These are phyloP conservation scores for Aspergillus brasiliensis DNA, from an alignment of 2,329 filamentous ascomycete species.

Conservation along the genomic window DNA sequence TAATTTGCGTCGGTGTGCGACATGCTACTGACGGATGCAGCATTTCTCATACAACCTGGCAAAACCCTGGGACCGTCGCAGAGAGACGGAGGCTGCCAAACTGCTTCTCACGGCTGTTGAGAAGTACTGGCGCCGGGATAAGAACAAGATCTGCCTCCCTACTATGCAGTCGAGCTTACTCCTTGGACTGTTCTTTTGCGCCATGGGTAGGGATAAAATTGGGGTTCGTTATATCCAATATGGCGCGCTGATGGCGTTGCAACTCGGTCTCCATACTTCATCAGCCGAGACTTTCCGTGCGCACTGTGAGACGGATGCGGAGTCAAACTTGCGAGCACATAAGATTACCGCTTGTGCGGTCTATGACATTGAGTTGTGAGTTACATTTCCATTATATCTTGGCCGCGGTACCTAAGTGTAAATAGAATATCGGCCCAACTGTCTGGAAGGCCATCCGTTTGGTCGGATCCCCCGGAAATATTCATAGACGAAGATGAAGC, in stretches of 20 bases:
- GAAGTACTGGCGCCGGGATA: neutral
- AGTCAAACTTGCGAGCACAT: neutral
- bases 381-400: neutral
- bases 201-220: neutral
- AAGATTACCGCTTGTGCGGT: neutral
- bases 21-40: neutral
- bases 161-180: conserved; percentile 1
- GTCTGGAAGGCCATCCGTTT: neutral
- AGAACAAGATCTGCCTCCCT: neutral
- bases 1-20: neutral
- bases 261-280: neutral
- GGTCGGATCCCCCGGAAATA: neutral
- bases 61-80: neutral
- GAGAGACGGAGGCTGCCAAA: neutral
- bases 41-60: neutral
- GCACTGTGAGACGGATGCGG: neutral
- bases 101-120: neutral
- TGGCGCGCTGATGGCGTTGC: neutral
- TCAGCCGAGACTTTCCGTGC: neutral
- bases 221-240: neutral
- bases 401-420: neutral
- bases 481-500: neutral
- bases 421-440: neutral
- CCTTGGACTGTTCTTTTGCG: neutral
- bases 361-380: conserved; percentile 1